These are phyloP conservation scores for Berkeleyomyces basicola DNA, from an alignment of 2,329 filamentous ascomycete genomes.

Conservation along the genomic window DNA sequence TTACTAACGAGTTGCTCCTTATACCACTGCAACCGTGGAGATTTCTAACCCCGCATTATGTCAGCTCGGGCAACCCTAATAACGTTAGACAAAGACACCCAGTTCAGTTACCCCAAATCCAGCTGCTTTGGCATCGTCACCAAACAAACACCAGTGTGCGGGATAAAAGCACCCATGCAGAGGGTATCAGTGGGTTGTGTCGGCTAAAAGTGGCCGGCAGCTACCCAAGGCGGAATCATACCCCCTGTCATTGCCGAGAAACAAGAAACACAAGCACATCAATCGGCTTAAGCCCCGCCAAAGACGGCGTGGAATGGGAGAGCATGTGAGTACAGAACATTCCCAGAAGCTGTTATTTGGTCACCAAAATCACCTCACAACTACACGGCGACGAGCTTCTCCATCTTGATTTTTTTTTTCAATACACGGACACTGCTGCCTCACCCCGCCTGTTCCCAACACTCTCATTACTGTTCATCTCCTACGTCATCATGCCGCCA, in stretches of 20 bases:
- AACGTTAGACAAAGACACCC: background rate
- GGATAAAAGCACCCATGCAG: background rate
- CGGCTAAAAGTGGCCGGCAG: background rate
- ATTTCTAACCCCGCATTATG: too few species aligned
- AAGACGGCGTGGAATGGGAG: background rate
- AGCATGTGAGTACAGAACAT: background rate
- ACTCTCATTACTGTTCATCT: background rate
- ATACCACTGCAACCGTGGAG: background rate
- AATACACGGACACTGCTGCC: background rate
- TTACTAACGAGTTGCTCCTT: too few species aligned
- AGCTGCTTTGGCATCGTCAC: background rate
- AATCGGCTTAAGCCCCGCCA: background rate
- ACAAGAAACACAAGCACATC: background rate
- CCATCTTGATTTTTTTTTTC: background rate
- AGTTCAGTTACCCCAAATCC: background rate
- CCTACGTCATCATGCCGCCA: slow-evolving; percentile 27
- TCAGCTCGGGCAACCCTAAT: background rate
- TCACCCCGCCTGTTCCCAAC: background rate
- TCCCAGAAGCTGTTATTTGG: background rate
- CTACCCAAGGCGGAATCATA: background rate
- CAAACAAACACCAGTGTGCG: background rate
- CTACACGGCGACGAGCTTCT: background rate
- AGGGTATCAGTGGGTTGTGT: background rate
- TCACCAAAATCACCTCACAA: background rate
- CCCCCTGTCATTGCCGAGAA: background rate